These are phyloP conservation scores for Aspergillus terreus DNA, from an alignment of 2,329 filamentous ascomycete species.

Conservation along the genomic window DNA sequence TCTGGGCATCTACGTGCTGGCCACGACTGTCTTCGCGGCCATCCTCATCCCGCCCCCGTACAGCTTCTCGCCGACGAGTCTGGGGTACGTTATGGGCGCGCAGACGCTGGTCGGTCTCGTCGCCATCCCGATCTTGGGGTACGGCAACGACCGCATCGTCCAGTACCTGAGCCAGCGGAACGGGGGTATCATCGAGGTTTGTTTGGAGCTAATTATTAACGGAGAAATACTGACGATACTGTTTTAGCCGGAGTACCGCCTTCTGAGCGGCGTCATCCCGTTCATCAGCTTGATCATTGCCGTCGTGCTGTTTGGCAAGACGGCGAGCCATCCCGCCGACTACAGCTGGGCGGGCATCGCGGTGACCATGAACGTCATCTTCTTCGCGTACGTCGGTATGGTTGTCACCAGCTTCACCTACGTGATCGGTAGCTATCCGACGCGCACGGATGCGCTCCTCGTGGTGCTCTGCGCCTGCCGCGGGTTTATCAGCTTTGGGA, in stretches of 20 bases:
- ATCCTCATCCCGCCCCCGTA: slow-evolving; percentile 33
- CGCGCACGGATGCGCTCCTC: slow-evolving; percentile 7
- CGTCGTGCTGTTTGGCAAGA: slow-evolving; percentile 1
- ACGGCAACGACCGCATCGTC: slow-evolving; percentile 34
- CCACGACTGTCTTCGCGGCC: slow-evolving; percentile 35
- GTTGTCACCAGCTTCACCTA: slow-evolving; percentile 10
- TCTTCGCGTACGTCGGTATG: slow-evolving; percentile 10
- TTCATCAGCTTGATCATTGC: neutral
- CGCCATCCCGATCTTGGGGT: slow-evolving; percentile 33
- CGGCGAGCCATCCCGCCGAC: slow-evolving; percentile 1
- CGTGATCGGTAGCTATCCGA: slow-evolving; percentile 9
- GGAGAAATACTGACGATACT: neutral
- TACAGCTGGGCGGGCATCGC: slow-evolving; percentile 8
- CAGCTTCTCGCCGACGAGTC: slow-evolving; percentile 26
- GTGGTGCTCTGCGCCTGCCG: slow-evolving; percentile 9
- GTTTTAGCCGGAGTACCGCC: slow-evolving; percentile 8
- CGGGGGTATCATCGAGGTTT: slow-evolving; percentile 4
- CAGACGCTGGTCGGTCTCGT: slow-evolving; percentile 34
- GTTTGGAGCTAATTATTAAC: neutral
- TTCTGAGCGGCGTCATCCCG: slow-evolving; percentile 4
- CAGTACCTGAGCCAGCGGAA: slow-evolving; percentile 14
- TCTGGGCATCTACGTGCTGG: slow-evolving; percentile 36
- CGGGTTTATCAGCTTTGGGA: slow-evolving; percentile 12
- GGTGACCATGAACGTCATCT: slow-evolving; percentile 9
- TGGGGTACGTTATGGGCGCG: slow-evolving; percentile 32